Percentiles rank a stretch among this genome's conserved stretches.
Evolutionary conservation across 148 eudicot species (phyloP).

Genomic region (Persicaria maculosa): DNA sequence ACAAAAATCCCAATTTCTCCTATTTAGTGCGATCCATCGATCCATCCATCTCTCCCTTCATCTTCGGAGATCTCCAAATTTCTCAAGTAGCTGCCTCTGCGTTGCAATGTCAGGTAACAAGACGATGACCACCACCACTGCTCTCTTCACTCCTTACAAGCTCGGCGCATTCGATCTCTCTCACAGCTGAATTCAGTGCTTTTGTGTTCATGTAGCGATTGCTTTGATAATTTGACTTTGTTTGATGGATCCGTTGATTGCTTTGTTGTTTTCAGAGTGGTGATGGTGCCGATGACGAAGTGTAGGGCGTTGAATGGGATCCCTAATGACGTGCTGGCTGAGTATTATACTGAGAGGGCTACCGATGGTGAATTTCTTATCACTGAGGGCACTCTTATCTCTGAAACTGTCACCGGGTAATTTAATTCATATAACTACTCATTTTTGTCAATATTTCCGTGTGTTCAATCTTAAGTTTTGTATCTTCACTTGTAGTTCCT

Average conservation of each 20-base stretch:
- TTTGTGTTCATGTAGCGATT: background rate
- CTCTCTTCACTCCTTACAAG: constrained; percentile 76
- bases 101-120: background rate
- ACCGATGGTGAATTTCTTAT: constrained; percentile 81
- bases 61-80: no score
- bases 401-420: constrained; percentile 84
- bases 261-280: constrained; percentile 45
- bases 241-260: background rate
- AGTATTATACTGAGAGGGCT: constrained; percentile 75
- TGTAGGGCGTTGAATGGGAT: constrained; percentile 73
- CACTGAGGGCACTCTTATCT: constrained; percentile 76
- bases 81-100: background rate
- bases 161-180: constrained; percentile 68
- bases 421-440: background rate
- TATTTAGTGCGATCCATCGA: background rate
- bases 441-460: background rate
- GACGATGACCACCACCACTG: constrained; percentile 7
- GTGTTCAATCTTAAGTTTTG: background rate
- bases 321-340: constrained; percentile 48
- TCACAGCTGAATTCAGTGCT: constrained; percentile 41
- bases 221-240: background rate
- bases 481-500: background rate
- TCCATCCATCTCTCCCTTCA: background rate
- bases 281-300: constrained; percentile 93
- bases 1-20: background rate